Percentiles rank a stretch among this genome's conserved stretches.
phyloP scores from a whole-genome alignment of 129 eudicot genomes.

The Oenanthe sinensis region DNA sequence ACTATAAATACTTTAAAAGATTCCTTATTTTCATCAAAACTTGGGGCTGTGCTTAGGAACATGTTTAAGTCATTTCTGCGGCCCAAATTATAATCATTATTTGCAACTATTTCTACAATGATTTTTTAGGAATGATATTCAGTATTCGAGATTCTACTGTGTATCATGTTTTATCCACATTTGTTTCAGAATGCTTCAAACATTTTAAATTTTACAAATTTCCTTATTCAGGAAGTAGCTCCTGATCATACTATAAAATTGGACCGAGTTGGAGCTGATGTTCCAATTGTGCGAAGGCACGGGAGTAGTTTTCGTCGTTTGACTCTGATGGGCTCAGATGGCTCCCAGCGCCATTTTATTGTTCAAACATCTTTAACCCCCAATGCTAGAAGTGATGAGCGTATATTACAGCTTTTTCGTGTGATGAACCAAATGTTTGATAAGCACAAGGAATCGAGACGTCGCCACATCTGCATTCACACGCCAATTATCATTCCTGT shows the following conservation, averaged over 20 bases:
- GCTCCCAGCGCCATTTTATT: slow-evolving; percentile 97
- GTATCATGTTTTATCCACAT: neutral
- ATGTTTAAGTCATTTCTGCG: neutral
- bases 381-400: slow-evolving; percentile 94
- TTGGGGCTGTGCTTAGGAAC: neutral
- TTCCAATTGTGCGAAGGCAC: slow-evolving; percentile 93
- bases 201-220: neutral
- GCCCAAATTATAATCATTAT: neutral
- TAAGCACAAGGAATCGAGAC: slow-evolving; percentile 95
- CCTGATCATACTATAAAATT: slow-evolving; percentile 99
- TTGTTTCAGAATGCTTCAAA: neutral
- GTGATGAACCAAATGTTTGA: slow-evolving; percentile 97
- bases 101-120: neutral
- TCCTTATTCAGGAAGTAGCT: slow-evolving; percentile 71
- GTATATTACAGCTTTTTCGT: slow-evolving; percentile 94
- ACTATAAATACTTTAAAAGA: neutral
- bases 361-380: slow-evolving; percentile 98
- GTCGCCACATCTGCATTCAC: slow-evolving; percentile 91
- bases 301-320: slow-evolving; percentile 95
- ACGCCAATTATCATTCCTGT: slow-evolving; percentile 97
- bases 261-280: slow-evolving; percentile 91
- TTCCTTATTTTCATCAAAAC: neutral
- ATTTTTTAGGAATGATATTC: neutral
- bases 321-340: slow-evolving; percentile 97
- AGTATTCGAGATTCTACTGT: neutral